Evolutionary conservation across 1,284 basidiomycete species (phyloP), one percentile per base, ranked within the genome.

Genomic region (Sphagnurus paluster): DNA sequence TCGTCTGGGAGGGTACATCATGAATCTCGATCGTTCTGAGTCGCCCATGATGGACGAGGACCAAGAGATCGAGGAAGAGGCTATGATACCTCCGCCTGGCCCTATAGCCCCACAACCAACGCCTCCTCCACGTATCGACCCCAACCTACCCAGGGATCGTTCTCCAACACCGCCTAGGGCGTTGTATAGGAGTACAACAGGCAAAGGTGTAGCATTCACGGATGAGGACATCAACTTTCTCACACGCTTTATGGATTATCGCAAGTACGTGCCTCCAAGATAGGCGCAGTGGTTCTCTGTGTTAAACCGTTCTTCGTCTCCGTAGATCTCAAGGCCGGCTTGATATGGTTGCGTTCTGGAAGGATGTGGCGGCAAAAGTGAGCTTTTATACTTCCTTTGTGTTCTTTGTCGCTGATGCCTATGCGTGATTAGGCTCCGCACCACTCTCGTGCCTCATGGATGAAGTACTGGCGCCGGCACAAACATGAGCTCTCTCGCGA

Each of bases 261-360:
- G 84, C 49, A 83, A 77, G 81, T 82, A 50, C 35, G 79, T 64
- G 0, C 17, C 17, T 45, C 49, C 19, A n/a, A n/a, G n/a, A n/a
- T n/a, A n/a, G n/a, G n/a, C n/a, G n/a, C n/a, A n/a, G n/a, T n/a
- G n/a, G n/a, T n/a, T n/a, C n/a, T n/a, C n/a, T n/a, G n/a, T 48
- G 47, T 49, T 49, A 26, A 9, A 13, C 53, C n/a, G 21, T 16
- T 29, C 37, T 20, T 42, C 7, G 4, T 38, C 39, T 33, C 9
- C 49, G 38, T 50, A 79, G 82, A 60, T 74, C 76, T 4, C 82
- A 84, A 57, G 81, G 80, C 42, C 76, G 79, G 49, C 64, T 87
- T 16, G 88, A 90, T 60, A 89, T 90, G 85, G 86, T 89, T 14
- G 71, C 78, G 0, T 90, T 91, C 55, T 91, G 88, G 88, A 90